A percentile compares a stretch with the other conserved stretches of the same genome.
Evolutionary conservation across 192 early-diverging fungal species (phyloP).

Genomic region (Podila minutissima): DNA sequence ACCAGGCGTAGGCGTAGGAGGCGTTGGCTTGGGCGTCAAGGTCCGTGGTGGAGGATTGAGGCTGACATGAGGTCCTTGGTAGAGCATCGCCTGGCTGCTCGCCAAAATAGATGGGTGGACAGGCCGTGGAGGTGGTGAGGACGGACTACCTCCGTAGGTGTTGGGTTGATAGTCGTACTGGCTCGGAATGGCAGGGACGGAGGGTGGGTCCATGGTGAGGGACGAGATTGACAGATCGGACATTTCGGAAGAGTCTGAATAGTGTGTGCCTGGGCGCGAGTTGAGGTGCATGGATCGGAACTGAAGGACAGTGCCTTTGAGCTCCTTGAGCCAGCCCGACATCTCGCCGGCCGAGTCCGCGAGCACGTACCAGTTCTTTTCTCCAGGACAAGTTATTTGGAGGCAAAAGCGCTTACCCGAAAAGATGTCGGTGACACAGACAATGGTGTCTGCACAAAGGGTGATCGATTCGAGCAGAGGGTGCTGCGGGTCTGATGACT

Average conservation of each 20-base stretch:
- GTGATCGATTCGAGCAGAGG: slow-evolving; percentile 41
- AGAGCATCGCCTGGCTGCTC: background rate
- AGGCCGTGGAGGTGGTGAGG: slow-evolving; percentile 20
- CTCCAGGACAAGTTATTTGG: slow-evolving; percentile 45
- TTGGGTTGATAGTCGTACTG: slow-evolving; percentile 9
- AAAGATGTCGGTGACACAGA: slow-evolving; percentile 57
- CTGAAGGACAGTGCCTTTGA: slow-evolving; percentile 48
- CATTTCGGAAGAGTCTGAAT: slow-evolving; percentile 40
- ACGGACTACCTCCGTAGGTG: background rate
- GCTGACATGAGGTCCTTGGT: background rate
- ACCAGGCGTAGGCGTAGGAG: background rate
- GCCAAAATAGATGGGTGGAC: background rate
- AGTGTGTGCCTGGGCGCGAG: slow-evolving; percentile 19
- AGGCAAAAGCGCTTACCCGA: slow-evolving; percentile 50
- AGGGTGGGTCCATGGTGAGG: background rate
- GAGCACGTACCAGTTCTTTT: slow-evolving; percentile 55
- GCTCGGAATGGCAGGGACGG: slow-evolving; percentile 8
- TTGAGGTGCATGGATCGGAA: slow-evolving; percentile 11
- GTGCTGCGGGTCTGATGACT: slow-evolving; percentile 44
- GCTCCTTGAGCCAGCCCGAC: slow-evolving; percentile 47
- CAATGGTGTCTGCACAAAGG: slow-evolving; percentile 47
- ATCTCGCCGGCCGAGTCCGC: slow-evolving; percentile 52
- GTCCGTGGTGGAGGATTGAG: background rate
- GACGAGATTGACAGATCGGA: slow-evolving; percentile 24
- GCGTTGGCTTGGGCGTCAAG: slow-evolving; percentile 2